These are phyloP conservation scores for Striga asiatica DNA, from an alignment of 257 asterid species.

Conservation along the genomic window DNA sequence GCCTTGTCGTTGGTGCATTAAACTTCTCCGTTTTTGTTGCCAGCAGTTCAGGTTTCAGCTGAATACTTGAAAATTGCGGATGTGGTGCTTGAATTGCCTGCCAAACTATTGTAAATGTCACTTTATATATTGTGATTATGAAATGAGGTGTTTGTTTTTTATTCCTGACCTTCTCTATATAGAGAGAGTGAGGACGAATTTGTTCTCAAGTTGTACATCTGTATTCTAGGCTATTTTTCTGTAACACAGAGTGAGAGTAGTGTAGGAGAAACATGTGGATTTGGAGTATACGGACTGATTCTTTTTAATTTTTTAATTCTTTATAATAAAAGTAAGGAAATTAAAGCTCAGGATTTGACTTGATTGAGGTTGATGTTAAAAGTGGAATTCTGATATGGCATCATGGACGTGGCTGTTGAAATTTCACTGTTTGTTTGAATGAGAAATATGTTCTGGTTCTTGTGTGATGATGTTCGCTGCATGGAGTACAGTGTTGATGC, in stretches of 20 bases:
- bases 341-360: background rate
- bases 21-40: background rate
- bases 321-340: background rate
- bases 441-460: background rate
- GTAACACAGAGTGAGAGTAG: background rate
- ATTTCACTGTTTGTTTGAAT: background rate
- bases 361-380: background rate
- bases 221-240: constrained; percentile 2
- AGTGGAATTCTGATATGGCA: background rate
- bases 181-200: background rate
- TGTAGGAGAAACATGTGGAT: background rate
- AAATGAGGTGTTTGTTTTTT: too few species aligned
- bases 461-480: background rate
- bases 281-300: background rate
- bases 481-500: background rate
- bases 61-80: constrained; percentile 12
- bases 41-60: constrained; percentile 11
- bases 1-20: background rate
- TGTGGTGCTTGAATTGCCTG: constrained; percentile 14
- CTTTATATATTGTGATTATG: too few species aligned
- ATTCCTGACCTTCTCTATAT: too few species aligned
- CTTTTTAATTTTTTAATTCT: constrained; percentile 4
- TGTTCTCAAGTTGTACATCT: background rate
- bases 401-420: background rate
- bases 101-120: too few species aligned